Base-by-base conservation (phyloP, 805 yeast genomes). In the Metschnikowia sp. region DNA sequence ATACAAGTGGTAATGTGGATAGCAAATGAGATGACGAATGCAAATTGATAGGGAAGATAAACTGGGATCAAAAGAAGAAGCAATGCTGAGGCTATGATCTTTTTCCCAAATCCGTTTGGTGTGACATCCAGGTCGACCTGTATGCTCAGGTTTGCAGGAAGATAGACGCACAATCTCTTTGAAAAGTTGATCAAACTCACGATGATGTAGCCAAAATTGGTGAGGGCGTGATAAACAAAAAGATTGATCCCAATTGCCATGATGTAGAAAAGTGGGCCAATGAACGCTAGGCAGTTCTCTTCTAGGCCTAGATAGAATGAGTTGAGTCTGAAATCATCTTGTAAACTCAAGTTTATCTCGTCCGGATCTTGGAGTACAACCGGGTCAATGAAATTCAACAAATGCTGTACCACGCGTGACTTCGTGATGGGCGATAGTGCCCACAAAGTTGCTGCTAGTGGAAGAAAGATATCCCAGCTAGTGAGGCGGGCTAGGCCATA, bases 1-100 rank as follows among this genome's bases (percentile, higher is more conserved):
- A 84, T 40, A 31, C 81, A 75, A 28, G 80, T 78, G n/a, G 76
- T 57, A 1, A 70, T 54, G 61, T 88, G 96, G 2, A 85, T 75
- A 10, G 81, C 28, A 40, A 81, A 70, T 39, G 84, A 75, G 8
- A 86, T 74, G 8, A 81, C 68, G 57, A 77, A 88, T 1, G 88
- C 91, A 60, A 89, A 76, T 61, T 90, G 96, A 59, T 83, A 90
- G 0, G 97, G 97, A 11, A 88, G 67, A 59, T 83, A 86, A 22
- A 84, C 65, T 30, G 82, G 69, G 3, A 86, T 84, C 39, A 60
- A 36, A 18, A 75, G 62, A 0, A 71, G 51, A 3, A 80, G 50
- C 10, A 83, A 54, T 0, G 72, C 37, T 0, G 68, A 48, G 4
- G 72, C 64, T 1, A 74, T 67, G n/a, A 73, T 40, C 38, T 50